Evolutionary conservation across 208 protist genomes (phyloP).

Genomic region (Trypanosoma vivax): DNA sequence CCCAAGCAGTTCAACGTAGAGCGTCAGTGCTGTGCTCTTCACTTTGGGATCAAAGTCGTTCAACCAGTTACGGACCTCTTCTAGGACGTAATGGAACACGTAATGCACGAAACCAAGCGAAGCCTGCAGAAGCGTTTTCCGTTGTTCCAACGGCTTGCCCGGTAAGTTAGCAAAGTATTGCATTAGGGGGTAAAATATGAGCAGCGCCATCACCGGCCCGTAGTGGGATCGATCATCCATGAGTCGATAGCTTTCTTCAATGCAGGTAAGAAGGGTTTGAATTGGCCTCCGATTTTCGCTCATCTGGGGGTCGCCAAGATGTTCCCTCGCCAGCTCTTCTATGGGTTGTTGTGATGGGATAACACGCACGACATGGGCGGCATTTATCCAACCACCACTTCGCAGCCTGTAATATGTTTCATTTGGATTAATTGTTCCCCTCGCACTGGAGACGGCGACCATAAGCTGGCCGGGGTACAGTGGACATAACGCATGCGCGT

Average conservation of each 20-base stretch:
- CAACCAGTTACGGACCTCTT: conserved; percentile 36
- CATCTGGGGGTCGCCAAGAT: conserved; percentile 19
- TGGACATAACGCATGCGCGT: conserved; percentile 53
- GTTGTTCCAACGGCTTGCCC: conserved; percentile 5
- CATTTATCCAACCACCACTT: conserved; percentile 70
- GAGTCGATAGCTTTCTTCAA: conserved; percentile 58
- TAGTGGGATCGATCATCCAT: conserved; percentile 60
- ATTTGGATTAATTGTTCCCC: conserved; percentile 30
- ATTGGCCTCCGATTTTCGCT: conserved; percentile 1
- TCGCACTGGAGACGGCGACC: conserved; percentile 58
- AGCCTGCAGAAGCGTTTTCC: conserved; percentile 12
- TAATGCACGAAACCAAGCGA: conserved; percentile 44
- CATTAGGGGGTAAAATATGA: conserved; percentile 61
- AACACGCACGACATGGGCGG: conserved; percentile 54
- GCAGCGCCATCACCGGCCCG: conserved; percentile 58
- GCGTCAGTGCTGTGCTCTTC: conserved; percentile 38
- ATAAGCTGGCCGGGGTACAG: conserved; percentile 58
- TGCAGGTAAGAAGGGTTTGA: conserved; percentile 25
- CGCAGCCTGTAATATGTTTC: conserved; percentile 59
- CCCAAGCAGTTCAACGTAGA: conserved; percentile 64
- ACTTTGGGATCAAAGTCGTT: conserved; percentile 30
- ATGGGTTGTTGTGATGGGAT: conserved; percentile 39
- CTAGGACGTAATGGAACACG: conserved; percentile 47
- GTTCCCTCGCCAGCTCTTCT: conserved; percentile 24
- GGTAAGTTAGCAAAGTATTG: conserved; percentile 12